Evolutionary conservation across 371 early-diverging fungal species (phyloP).

Genomic region (Entomophthora muscae): DNA sequence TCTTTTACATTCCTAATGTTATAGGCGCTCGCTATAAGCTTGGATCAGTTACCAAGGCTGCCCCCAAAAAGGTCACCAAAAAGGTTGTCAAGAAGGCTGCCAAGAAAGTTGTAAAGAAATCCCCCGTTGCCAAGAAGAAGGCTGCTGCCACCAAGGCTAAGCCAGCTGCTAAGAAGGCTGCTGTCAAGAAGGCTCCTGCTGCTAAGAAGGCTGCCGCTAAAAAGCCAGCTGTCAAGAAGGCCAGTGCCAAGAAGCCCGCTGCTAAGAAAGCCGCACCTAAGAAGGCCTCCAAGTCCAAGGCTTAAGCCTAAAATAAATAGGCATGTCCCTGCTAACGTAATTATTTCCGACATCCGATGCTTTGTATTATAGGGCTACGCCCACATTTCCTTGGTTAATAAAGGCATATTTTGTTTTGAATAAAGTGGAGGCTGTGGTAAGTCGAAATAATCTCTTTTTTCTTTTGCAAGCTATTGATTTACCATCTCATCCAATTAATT

Average conservation of each 20-base stretch:
- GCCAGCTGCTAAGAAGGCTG: too few relatives aligned
- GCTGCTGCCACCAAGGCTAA: too few relatives aligned
- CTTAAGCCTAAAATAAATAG: conserved; percentile 10
- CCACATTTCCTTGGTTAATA: not conserved
- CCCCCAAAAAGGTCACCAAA: conserved; percentile 20
- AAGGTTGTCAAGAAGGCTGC: too few relatives aligned
- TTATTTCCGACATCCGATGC: not conserved
- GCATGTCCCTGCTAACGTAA: not conserved
- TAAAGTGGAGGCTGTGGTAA: too few relatives aligned
- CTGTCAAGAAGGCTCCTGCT: conserved; percentile 25
- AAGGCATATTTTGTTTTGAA: not conserved
- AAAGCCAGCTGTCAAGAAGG: conserved; percentile 28
- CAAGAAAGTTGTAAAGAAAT: conserved; percentile 32
- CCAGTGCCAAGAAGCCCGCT: conserved; percentile 21
- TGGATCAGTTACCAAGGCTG: conserved; percentile 20
- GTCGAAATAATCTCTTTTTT: conserved; percentile 9
- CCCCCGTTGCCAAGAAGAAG: conserved; percentile 17
- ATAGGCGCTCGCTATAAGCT: conserved; percentile 19
- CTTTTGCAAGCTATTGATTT: not conserved
- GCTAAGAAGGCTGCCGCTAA: conserved; percentile 31
- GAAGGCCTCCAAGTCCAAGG: conserved; percentile 22
- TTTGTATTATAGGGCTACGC: not conserved
- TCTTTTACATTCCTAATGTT: conserved; percentile 49
- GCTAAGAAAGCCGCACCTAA: conserved; percentile 16
- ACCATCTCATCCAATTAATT: too few relatives aligned